Base-by-base conservation (phyloP, 768 basidiomycete genomes). In the Mrakia gelida region DNA sequence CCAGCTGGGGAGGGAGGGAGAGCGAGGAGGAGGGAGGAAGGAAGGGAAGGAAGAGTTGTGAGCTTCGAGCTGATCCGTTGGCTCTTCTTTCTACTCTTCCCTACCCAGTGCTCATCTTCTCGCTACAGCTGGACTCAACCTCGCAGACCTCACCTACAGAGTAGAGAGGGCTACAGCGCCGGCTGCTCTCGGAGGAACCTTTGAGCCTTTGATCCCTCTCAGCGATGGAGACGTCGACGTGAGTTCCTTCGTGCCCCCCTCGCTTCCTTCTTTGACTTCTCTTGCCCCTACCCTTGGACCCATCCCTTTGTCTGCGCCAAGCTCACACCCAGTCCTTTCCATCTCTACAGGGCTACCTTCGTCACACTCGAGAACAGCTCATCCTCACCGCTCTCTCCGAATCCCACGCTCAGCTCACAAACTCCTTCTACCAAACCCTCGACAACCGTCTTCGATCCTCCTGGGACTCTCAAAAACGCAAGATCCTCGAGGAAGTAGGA, bases 371-470 rank as follows among this genome's bases (percentile, higher is more conserved):
- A 82, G 95, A 98, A 82, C 94, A 95, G 83, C 93, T 92, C 80
- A 90, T 98, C 75, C 94, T 96, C 77, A 92, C 92, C 2, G 93
- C 95, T 1, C 95, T 98, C 75, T 94, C 96, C 82, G 93, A 96
- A 82, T 75, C 78, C 43, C 78, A 76, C 26, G 73, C 75, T 10
- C 65, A 75, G 28, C 70, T 79, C 54, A 34, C 70, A 21, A 63
- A 75, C 41, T 71, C 78, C 28, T 70, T 75, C 41, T 71, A 75
- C 49, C 32, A 28, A 26, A 79, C 78, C 13, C 74, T 75, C 74
- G 78, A 79, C 28, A 54, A 68, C n/a, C 74, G 78, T 5, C 73
- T 68, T 18, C 49, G 62, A 23, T 72, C 73, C 3, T 75, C 78
- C 23, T 79, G 78, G 78, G 74, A 75, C 38, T 52, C 75, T 30